Conservation (phyloP, 75 land plant genomes). For the Pinus taeda region DNA sequence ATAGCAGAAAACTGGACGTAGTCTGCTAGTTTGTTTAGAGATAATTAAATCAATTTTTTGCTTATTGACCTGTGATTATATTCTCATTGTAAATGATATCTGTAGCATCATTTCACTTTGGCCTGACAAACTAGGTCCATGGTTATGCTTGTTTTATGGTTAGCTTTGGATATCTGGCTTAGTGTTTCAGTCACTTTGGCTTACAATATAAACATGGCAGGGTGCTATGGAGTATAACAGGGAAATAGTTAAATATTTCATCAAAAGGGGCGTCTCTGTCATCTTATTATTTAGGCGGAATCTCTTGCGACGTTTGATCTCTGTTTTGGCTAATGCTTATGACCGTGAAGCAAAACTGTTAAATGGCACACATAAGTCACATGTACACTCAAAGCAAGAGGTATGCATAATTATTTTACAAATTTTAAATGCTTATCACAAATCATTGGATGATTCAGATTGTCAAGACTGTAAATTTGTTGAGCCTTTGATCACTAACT, state of each 20-base stretch:
- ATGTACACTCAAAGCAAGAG: conserved; percentile 55
- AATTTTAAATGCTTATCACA: neutral
- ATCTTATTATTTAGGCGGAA: conserved; percentile 37
- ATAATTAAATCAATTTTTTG: neutral
- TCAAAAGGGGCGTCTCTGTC: conserved; percentile 25
- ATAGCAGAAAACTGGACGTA: too few relatives aligned
- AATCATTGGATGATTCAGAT: neutral
- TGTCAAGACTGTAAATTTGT: conserved; percentile 3
- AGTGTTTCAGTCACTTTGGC: neutral
- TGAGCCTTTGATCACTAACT: neutral
- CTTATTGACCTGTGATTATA: neutral
- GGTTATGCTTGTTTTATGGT: neutral
- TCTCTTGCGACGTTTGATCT: conserved; percentile 27
- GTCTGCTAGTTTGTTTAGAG: too few relatives aligned
- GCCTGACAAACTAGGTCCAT: neutral
- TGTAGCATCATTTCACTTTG: neutral
- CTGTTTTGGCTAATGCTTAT: conserved; percentile 44
- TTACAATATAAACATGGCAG: conserved; percentile 11
- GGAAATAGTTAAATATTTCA: conserved; percentile 35
- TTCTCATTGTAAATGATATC: neutral
- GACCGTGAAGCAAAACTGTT: conserved; percentile 38
- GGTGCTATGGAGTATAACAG: conserved; percentile 30
- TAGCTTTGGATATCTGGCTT: too few relatives aligned
- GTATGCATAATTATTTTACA: conserved; percentile 13
- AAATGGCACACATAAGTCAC: conserved; percentile 55